Conservation (phyloP, 2,329 filamentous ascomycete species). For the Beauveria varroae region DNA sequence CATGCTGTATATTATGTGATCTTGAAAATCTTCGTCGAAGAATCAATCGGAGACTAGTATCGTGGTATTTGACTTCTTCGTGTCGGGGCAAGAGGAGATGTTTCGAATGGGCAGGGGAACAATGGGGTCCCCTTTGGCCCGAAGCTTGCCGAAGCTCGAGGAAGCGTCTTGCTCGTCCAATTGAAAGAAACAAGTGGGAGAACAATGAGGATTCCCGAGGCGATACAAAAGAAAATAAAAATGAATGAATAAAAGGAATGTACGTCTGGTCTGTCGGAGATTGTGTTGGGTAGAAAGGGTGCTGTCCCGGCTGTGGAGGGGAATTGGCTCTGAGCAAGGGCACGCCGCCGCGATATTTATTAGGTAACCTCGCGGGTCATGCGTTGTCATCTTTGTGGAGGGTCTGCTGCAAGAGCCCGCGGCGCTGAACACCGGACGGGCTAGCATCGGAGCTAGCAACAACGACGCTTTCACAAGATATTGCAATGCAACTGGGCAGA, state of each 20-base stretch:
- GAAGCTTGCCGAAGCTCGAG: neutral
- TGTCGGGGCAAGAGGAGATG: neutral
- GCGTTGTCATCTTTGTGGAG: neutral
- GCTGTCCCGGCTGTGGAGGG: neutral
- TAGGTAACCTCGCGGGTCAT: neutral
- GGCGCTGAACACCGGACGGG: neutral
- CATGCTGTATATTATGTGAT: slow-evolving; percentile 36
- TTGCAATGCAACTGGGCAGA: too few species aligned
- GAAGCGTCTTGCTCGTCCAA: neutral
- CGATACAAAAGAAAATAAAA: neutral
- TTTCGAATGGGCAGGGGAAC: neutral
- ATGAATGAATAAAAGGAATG: neutral
- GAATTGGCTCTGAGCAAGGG: neutral
- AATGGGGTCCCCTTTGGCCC: neutral
- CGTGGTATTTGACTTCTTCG: neutral
- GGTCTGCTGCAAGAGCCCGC: neutral
- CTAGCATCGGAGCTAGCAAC: neutral
- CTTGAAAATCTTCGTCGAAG: neutral
- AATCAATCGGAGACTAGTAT: neutral
- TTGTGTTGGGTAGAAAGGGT: neutral
- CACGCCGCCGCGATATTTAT: neutral
- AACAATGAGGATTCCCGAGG: neutral
- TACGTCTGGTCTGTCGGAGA: neutral
- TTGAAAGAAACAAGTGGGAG: neutral
- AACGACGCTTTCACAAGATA: too few species aligned